These are phyloP conservation scores for Heracleum sosnowskyi DNA, from an alignment of 129 eudicot species.

Conservation along the genomic window DNA sequence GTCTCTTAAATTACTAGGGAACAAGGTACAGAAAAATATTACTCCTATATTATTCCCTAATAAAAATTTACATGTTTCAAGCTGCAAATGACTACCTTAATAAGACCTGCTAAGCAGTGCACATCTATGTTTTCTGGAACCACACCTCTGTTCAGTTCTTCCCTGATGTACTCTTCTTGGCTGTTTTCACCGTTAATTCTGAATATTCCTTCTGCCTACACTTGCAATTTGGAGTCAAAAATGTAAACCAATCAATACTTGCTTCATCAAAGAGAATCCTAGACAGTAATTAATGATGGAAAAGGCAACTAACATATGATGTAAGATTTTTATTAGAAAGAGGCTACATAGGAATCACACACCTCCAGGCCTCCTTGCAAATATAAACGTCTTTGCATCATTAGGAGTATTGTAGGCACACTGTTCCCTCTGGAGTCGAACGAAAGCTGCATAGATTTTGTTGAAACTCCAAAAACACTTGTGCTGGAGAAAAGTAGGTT, in stretches of 20 bases:
- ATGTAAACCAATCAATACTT: slow-evolving; percentile 4
- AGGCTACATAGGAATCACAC: not conserved
- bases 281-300: slow-evolving; percentile 3
- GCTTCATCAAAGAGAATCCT: not conserved
- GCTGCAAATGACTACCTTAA: slow-evolving; percentile 57
- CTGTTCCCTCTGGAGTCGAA: slow-evolving; percentile 94
- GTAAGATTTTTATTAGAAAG: not conserved
- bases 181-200: slow-evolving; percentile 93
- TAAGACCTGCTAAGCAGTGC: slow-evolving; percentile 96
- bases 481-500: slow-evolving; percentile 34
- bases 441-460: slow-evolving; percentile 96
- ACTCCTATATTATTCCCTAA: not conserved
- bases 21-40: not conserved
- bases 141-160: slow-evolving; percentile 74
- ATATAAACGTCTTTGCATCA: slow-evolving; percentile 94
- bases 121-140: slow-evolving; percentile 86
- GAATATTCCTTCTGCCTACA: slow-evolving; percentile 93
- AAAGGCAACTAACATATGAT: not conserved
- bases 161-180: slow-evolving; percentile 88
- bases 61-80: not conserved
- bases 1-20: not conserved
- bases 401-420: slow-evolving; percentile 85
- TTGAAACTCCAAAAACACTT: slow-evolving; percentile 91
- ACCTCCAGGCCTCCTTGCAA: slow-evolving; percentile 89
- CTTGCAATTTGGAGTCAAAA: slow-evolving; percentile 34